phyloP scores from a whole-genome alignment of 2,329 filamentous ascomycete genomes.

The Hypoxylon sp. region DNA sequence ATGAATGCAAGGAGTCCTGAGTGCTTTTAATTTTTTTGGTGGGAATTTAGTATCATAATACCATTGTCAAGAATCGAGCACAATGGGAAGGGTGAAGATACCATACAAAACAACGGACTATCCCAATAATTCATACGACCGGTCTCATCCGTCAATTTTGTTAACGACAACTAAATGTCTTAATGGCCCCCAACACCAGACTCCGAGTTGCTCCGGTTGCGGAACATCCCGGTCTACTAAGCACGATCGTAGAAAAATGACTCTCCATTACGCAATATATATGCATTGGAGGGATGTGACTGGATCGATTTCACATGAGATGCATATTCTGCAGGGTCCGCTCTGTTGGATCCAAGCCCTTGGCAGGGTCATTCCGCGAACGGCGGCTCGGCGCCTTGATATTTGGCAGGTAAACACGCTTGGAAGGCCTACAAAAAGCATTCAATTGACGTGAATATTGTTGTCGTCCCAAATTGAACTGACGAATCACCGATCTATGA shows the following conservation, averaged over 20 bases:
- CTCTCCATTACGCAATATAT: conserved; percentile 42
- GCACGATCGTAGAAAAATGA: conserved; percentile 17
- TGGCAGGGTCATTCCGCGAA: conserved; percentile 41
- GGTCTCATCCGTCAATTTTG: conserved; percentile 7
- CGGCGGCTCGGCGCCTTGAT: conserved; percentile 25
- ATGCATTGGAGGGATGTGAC: conserved; percentile 23
- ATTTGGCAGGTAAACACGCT: conserved; percentile 17
- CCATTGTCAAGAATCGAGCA: conserved; percentile 11
- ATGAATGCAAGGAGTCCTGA: conserved; percentile 42
- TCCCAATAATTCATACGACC: conserved; percentile 16
- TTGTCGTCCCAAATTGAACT: conserved; percentile 41
- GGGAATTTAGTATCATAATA: conserved; percentile 18
- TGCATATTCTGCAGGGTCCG: conserved; percentile 41
- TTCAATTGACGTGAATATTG: conserved; percentile 44
- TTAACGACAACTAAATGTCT: neutral
- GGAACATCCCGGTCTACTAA: conserved; percentile 32
- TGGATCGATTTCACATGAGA: conserved; percentile 25
- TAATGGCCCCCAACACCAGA: conserved; percentile 4
- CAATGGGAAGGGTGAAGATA: conserved; percentile 26
- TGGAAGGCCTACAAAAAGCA: conserved; percentile 12
- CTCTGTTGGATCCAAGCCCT: conserved; percentile 26
- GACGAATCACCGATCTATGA: conserved; percentile 41
- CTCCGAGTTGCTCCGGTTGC: conserved; percentile 34
- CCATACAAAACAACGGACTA: conserved; percentile 30
- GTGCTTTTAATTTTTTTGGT: conserved; percentile 10